Evolutionary conservation across 495 filamentous ascomycete genomes (phyloP).

Genomic region (Apiosordaria backusii): DNA sequence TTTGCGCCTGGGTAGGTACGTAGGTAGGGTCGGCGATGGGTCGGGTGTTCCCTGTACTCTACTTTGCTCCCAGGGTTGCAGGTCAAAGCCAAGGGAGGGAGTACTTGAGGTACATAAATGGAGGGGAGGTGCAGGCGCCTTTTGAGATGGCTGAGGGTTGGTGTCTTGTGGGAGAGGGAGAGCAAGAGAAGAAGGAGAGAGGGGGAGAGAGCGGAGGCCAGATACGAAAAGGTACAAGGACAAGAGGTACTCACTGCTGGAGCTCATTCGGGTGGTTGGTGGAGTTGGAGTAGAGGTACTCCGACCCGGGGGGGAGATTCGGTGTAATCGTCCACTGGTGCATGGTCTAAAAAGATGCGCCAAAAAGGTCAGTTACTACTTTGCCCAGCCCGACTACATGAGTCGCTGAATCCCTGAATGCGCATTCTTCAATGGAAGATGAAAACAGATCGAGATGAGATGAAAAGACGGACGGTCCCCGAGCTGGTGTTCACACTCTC

Average conservation of each 20-base stretch:
- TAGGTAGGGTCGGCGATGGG: conserved; percentile 15
- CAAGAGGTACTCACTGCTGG: conserved; percentile 48
- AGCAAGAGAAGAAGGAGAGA: background rate
- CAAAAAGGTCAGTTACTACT: conserved; percentile 24
- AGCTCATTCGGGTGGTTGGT: conserved; percentile 47
- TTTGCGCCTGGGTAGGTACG: conserved; percentile 15
- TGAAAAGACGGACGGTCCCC: background rate
- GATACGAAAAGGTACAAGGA: conserved; percentile 44
- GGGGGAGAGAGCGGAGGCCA: conserved; percentile 14
- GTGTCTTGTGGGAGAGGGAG: conserved; percentile 9
- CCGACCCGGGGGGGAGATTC: conserved; percentile 46
- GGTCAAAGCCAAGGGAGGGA: conserved; percentile 26
- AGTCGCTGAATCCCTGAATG: background rate
- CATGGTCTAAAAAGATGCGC: conserved; percentile 41
- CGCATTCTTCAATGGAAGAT: background rate
- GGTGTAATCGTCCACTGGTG: conserved; percentile 52
- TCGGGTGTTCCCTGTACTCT: conserved; percentile 26
- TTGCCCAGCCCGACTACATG: conserved; percentile 6
- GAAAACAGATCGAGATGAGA: conserved; percentile 2
- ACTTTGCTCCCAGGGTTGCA: conserved; percentile 28
- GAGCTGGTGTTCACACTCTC: background rate
- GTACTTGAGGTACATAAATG: conserved; percentile 39
- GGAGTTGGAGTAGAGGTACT: conserved; percentile 48
- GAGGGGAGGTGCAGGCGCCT: conserved; percentile 21
- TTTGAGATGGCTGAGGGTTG: conserved; percentile 17